Percentiles rank a stretch among this genome's conserved stretches.
These are phyloP conservation scores for Pythium rhizo-oryzae DNA, from an alignment of 352 stramenopile species.

Conservation along the genomic window DNA sequence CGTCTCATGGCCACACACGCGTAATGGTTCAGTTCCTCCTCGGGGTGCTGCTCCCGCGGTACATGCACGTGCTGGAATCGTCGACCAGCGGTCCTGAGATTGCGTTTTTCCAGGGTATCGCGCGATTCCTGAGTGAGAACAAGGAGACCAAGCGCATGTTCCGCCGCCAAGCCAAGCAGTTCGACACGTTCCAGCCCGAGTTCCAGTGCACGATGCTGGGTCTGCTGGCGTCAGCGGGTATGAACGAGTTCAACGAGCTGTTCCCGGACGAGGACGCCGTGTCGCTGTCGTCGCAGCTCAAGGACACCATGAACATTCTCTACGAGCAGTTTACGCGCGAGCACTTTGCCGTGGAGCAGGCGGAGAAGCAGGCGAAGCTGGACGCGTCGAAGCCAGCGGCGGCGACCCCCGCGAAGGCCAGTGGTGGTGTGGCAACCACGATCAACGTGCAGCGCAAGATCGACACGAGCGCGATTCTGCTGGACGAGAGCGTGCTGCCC, in stretches of 20 bases:
- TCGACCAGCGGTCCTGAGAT: constrained; percentile 11
- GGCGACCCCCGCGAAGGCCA: background rate
- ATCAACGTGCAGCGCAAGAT: constrained; percentile 81
- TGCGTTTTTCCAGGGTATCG: constrained; percentile 54
- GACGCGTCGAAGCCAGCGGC: background rate
- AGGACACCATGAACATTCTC: constrained; percentile 62
- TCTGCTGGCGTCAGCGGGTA: constrained; percentile 50
- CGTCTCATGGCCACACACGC: constrained; percentile 80
- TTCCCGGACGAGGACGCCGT: constrained; percentile 54
- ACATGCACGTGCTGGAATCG: constrained; percentile 39
- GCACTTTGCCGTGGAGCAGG: constrained; percentile 41
- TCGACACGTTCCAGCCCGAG: constrained; percentile 62
- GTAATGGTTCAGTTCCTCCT: constrained; percentile 79
- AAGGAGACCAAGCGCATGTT: constrained; percentile 87
- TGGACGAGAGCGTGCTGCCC: constrained; percentile 65
- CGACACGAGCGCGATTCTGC: constrained; percentile 57
- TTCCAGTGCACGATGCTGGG: constrained; percentile 77
- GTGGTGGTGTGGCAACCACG: background rate
- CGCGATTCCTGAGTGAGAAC: constrained; percentile 74
- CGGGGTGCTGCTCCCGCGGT: constrained; percentile 61
- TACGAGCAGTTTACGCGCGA: constrained; percentile 81
- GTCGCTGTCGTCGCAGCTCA: constrained; percentile 63
- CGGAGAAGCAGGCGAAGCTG: background rate
- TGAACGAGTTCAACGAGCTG: constrained; percentile 83
- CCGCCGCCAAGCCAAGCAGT: constrained; percentile 65